Evolutionary conservation across 192 early-diverging fungal genomes (phyloP), one percentile per base, ranked within the genome.

Genomic region (Ramicandelaber brevisporus): DNA sequence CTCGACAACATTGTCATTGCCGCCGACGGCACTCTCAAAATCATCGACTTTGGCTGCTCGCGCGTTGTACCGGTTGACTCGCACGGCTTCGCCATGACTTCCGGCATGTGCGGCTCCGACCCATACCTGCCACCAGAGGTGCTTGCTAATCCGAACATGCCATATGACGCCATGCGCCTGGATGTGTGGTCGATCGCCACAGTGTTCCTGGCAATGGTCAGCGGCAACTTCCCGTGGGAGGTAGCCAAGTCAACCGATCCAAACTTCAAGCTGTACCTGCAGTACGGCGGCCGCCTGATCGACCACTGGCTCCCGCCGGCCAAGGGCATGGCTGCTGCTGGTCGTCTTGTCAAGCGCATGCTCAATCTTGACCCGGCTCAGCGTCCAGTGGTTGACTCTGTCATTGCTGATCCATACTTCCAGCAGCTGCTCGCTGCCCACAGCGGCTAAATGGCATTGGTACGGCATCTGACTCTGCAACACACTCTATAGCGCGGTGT

Each of bases 41-140:
- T 87, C 35, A 84, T 82, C 27, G 82, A 87, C 54, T 87, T 87
- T 57, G 82, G 82, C 1, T 77, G 78, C 41, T 67, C 70, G 6
- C 61, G 65, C 14, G 81, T 70, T 5, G n/a, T n/a, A n/a, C n/a
- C n/a, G n/a, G 76, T 76, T 24, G 66, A 70, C 70, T 48, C 68
- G 35, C 30, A 41, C 49, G 35, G 31, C 44, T 37, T 74, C 52
- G 31, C 65, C 13, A 66, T 70, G 20, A 78, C 79, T 11, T 58
- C 54, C 48, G 90, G 88, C 12, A 53, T 83, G 15, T 80, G 65
- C 46, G 89, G 89, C 0, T 80, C 75, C 6, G 86, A 85, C 31
- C 86, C 89, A 5, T 96, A 96, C 54, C 90, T 96, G 53, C 78
- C 82, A 0, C 89, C 89, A 20, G 89, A 92, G 44, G 56, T 68